These are phyloP conservation scores for Phytophthora hybrid DNA, from an alignment of 352 stramenopile species.

Conservation along the genomic window DNA sequence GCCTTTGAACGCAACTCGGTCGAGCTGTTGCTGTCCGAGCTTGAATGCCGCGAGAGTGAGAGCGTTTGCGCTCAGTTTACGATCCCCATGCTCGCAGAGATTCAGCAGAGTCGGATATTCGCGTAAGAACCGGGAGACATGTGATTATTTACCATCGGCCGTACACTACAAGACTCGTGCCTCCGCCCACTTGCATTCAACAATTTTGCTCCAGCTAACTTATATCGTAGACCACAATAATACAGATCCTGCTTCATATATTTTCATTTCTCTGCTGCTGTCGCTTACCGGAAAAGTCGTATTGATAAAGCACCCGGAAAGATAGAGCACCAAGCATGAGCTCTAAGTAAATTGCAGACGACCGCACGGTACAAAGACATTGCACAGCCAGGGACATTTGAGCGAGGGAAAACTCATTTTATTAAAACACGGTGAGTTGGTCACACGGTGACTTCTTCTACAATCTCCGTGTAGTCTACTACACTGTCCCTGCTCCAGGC, in stretches of 20 bases:
- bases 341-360: too few relatives aligned
- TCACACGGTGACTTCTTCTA: too few relatives aligned
- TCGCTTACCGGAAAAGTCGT: too few relatives aligned
- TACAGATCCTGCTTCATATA: conserved; percentile 9
- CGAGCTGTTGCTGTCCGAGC: conserved; percentile 51
- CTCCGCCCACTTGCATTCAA: conserved; percentile 4
- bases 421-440: too few relatives aligned
- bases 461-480: too few relatives aligned
- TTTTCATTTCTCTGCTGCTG: too few relatives aligned
- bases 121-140: conserved; percentile 33
- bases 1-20: conserved; percentile 73
- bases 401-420: too few relatives aligned
- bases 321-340: too few relatives aligned
- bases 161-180: conserved; percentile 22
- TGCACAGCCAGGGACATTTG: too few relatives aligned
- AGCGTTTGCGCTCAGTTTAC: conserved; percentile 53
- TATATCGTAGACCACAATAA: conserved; percentile 23
- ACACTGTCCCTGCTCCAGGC: too few relatives aligned
- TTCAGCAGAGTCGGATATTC: conserved; percentile 72
- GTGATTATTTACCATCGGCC: conserved; percentile 20
- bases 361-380: too few relatives aligned
- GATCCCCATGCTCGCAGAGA: conserved; percentile 57
- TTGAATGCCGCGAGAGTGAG: conserved; percentile 40
- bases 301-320: too few relatives aligned
- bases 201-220: conserved; percentile 32